These are phyloP conservation scores for Hura crepitans DNA, from an alignment of 441 rosid genomes.

Conservation along the genomic window DNA sequence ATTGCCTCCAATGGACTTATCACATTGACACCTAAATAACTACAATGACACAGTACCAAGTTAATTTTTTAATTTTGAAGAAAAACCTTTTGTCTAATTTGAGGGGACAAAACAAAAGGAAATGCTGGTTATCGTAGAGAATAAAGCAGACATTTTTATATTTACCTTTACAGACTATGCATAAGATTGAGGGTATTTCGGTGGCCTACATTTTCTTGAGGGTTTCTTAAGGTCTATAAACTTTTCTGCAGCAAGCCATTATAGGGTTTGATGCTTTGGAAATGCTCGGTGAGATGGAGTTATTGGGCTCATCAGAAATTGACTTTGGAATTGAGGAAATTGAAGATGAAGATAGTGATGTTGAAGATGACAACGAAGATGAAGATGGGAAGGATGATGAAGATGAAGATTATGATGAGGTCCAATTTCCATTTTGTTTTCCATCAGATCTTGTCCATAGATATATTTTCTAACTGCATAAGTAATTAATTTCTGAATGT, in stretches of 20 bases:
- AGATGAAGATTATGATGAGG: constrained; percentile 44
- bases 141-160: neutral
- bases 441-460: constrained; percentile 7
- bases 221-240: constrained; percentile 14
- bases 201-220: constrained; percentile 12
- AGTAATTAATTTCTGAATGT: constrained; percentile 20
- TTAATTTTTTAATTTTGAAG: neutral
- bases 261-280: constrained; percentile 80
- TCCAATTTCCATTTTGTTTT: constrained; percentile 23
- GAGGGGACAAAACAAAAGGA: neutral
- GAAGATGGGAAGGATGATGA: constrained; percentile 38
- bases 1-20: constrained; percentile 4
- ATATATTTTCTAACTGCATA: constrained; percentile 12
- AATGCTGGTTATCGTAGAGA: neutral
- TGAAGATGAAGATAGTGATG: constrained; percentile 60
- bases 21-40: neutral
- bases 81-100: neutral
- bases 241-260: constrained; percentile 68
- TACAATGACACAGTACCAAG: neutral
- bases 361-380: constrained; percentile 48
- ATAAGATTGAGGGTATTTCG: neutral
- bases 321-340: constrained; percentile 68
- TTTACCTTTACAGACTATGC: neutral
- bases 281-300: constrained; percentile 71
- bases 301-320: constrained; percentile 54